Base-by-base conservation (phyloP, 2,329 filamentous ascomycete genomes). In the Pseudocercospora vitis region DNA sequence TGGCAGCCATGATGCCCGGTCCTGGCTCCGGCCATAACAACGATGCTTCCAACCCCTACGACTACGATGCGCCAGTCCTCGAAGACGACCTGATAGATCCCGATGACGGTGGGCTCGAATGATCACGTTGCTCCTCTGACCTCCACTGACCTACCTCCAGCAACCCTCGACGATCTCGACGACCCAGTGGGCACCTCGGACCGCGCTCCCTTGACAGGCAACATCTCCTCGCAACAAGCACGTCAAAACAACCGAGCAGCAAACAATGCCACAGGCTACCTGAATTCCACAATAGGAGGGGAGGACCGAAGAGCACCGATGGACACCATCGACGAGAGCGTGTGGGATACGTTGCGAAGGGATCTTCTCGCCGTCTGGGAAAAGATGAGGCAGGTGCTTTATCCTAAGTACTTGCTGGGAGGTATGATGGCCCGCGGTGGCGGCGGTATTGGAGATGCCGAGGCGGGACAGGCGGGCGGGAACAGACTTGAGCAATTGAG, bases 381-480 rank as follows among this genome's bases (percentile, higher is more conserved):
- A 75, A 99, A 99, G 80, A 90, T 99, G 86, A 86, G 89, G 72
- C 92, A 96, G 78, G 94, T 99, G 32, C 83, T 99, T 56, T 99
- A 90, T 74, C 94, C 94, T 14, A 91, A 91, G 68, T 97, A 97
- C 75, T 81, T 99, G 45, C 86, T 99, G 19, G 83, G 83, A 33
- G 83, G 83, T 32, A 78, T 85, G 66, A 73, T 86, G 73, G 74
- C 78, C 59, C 72, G 77, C 47, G 78, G 80, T 26, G 81, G 81
- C n/a, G 80, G 81, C 31, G 42, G 42, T 4, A 79, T 77, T 58
- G 76, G 75, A 16, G 80, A 77, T 29, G 81, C 83, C 66, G 75
- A 80, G 62, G 81, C 72, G 46, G 68, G 75, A 44, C 6, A 29
- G 11, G 26, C 6, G n/a, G n/a, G n/a, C n/a, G n/a, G n/a, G n/a